These are phyloP conservation scores for Candida caryicola DNA, from an alignment of 805 yeast species.

Conservation along the genomic window DNA sequence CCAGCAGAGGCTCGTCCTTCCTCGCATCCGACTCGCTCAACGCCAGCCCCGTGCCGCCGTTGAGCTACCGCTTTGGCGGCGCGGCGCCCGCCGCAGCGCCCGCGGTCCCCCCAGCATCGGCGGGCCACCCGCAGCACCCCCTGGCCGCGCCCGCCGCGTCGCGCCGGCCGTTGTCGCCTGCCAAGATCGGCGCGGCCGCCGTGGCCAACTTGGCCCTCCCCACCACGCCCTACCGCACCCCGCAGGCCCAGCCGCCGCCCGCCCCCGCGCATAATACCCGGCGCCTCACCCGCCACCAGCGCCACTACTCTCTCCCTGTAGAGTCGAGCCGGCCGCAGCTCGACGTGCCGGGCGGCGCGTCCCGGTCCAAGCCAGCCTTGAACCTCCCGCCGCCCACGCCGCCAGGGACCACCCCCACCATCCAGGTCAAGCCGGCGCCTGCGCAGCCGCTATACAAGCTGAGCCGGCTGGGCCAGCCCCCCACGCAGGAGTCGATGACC, in stretches of 20 bases:
- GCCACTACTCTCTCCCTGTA: slow-evolving; percentile 43
- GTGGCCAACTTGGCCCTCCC: slow-evolving; percentile 50
- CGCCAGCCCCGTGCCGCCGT: neutral
- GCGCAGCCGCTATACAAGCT: slow-evolving; percentile 40
- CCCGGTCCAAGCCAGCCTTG: neutral
- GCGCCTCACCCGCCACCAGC: slow-evolving; percentile 27
- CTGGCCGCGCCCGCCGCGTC: slow-evolving; percentile 5
- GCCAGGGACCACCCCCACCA: slow-evolving; percentile 29
- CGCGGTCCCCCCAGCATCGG: slow-evolving; percentile 33
- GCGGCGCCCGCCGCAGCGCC: slow-evolving; percentile 6
- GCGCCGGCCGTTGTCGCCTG: slow-evolving; percentile 58
- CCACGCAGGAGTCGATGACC: slow-evolving; percentile 44
- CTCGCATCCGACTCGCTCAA: no score
- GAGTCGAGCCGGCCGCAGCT: slow-evolving; percentile 15
- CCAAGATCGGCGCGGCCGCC: slow-evolving; percentile 70
- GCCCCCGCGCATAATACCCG: slow-evolving; percentile 10
- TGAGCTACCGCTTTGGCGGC: slow-evolving; percentile 4
- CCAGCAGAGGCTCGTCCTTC: no score
- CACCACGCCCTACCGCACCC: slow-evolving; percentile 32
- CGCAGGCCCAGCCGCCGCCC: no score
- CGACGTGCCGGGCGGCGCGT: neutral
- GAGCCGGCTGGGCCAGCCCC: slow-evolving; percentile 27
- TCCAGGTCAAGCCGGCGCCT: slow-evolving; percentile 42
- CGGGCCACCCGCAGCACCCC: slow-evolving; percentile 22
- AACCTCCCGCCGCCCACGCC: slow-evolving; percentile 9